A percentile compares a stretch with the other conserved stretches of the same genome.
Evolutionary conservation across 331 rosid species (phyloP).

Genomic region (Pyrus hybrid): DNA sequence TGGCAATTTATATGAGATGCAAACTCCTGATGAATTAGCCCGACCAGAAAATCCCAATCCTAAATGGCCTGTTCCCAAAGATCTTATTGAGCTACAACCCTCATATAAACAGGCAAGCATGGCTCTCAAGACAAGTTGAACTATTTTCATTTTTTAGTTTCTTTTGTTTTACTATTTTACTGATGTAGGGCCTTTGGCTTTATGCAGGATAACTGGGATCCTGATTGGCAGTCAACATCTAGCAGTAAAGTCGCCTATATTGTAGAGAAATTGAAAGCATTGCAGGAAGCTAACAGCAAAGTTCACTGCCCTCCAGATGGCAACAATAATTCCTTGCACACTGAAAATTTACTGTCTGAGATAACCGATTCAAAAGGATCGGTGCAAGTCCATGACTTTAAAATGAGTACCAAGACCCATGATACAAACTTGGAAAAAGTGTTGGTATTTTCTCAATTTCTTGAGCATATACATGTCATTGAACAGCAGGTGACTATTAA

Average conservation of each 20-base stretch:
- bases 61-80: conserved; percentile 95
- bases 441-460: conserved; percentile 89
- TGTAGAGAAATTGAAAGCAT: conserved; percentile 54
- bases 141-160: neutral
- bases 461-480: conserved; percentile 94
- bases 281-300: conserved; percentile 48
- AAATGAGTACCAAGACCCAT: conserved; percentile 14
- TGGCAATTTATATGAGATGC: conserved; percentile 74
- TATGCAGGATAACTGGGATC: conserved; percentile 93
- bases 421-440: conserved; percentile 57
- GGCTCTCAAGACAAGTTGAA: neutral
- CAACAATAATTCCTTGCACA: conserved; percentile 15
- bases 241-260: conserved; percentile 91
- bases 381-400: conserved; percentile 20
- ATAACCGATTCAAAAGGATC: conserved; percentile 20
- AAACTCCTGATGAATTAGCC: conserved; percentile 68
- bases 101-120: conserved; percentile 86
- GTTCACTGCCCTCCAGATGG: conserved; percentile 14
- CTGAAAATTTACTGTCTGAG: conserved; percentile 23
- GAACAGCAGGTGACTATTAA: conserved; percentile 73
- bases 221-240: conserved; percentile 98
- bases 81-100: conserved; percentile 96
- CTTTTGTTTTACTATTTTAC: neutral
- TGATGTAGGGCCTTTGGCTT: conserved; percentile 15
- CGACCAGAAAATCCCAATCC: conserved; percentile 95